Evolutionary conservation across 2,329 filamentous ascomycete species (phyloP), one percentile per base, ranked within the genome.

Genomic region (Sporothrix curviconia): DNA sequence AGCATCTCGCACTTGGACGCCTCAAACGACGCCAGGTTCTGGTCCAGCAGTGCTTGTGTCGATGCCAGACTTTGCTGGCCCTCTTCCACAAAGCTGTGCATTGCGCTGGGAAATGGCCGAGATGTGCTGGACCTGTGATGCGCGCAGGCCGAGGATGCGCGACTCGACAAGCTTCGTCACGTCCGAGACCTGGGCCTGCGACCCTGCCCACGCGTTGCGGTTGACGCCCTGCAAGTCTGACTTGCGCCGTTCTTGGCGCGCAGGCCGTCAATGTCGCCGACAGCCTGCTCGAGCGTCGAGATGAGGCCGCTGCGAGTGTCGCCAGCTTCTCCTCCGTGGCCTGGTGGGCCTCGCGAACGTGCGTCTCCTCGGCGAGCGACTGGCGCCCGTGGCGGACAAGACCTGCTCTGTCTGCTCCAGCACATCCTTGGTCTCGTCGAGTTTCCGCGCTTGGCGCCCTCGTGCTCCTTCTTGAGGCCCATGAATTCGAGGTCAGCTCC

Each of bases 351-450:
- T 89, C 86, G 24, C 92, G 84, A 11, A 96, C 72, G 54, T 84
- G 76, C 0, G 82, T 86, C 71, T 99, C 94, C 63, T 96, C 90
- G 0, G 83, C 83, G 7, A 99, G 79, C 19, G 79, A 84, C 64
- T 86, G 83, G 50, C 85, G 84, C n/a, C n/a, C 0, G 92, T 96
- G 51, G 89, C 84, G 14, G 82, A 79, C 8, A 99, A 77, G 15
- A 95, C 87, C 34, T 89, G 81, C 65, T 97, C 92, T 0, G 92
- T 96, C 71, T 95, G 89, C 59, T 92, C 88, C 12, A 97, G 78
- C 4, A 96, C 77, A 55, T 83, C 84, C 65, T 90, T 87, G 0
- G 92, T 95, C 36, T 89, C 84, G 56, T 92, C 88, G 3, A 99
- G 79, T 55, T 82, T n/a, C n/a, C 78, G 4, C 79, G 67, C 58